These are phyloP conservation scores for Alternaria longipes DNA, from an alignment of 2,329 filamentous ascomycete genomes.

Conservation along the genomic window DNA sequence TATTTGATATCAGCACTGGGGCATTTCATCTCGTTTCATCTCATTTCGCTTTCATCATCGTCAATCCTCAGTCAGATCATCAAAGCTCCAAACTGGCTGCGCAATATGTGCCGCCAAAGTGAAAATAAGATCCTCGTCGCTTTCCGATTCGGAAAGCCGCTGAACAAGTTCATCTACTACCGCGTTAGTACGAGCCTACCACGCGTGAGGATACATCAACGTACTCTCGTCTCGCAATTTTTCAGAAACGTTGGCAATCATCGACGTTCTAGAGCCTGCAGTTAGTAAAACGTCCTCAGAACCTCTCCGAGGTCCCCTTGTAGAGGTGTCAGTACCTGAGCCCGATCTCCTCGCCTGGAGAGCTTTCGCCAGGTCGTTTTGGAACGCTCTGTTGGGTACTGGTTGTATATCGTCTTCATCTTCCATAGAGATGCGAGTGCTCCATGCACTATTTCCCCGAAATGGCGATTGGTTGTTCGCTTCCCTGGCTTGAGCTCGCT, in stretches of 20 bases:
- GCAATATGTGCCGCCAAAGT: constrained; percentile 8
- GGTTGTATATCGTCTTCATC: neutral
- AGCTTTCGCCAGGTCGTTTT: neutral
- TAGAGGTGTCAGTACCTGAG: neutral
- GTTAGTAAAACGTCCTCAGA: neutral
- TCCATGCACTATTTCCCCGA: neutral
- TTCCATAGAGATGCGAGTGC: neutral
- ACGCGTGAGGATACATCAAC: neutral
- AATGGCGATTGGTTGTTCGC: neutral
- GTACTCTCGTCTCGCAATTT: neutral
- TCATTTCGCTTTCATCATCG: neutral
- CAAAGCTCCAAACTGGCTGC: constrained; percentile 1
- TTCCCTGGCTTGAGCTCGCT: constrained; percentile 18
- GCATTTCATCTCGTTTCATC: neutral
- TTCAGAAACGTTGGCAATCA: neutral
- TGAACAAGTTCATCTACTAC: neutral
- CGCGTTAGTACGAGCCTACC: neutral
- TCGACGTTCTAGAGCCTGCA: constrained; percentile 5
- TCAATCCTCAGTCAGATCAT: neutral
- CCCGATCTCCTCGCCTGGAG: neutral
- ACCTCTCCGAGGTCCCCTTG: neutral
- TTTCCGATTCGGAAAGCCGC: neutral
- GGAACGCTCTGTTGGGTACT: constrained; percentile 8
- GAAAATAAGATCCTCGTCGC: neutral
- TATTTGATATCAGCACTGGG: neutral